These are phyloP conservation scores for Colletotrichum viniferum DNA, from an alignment of 2,329 filamentous ascomycete genomes.

Conservation along the genomic window DNA sequence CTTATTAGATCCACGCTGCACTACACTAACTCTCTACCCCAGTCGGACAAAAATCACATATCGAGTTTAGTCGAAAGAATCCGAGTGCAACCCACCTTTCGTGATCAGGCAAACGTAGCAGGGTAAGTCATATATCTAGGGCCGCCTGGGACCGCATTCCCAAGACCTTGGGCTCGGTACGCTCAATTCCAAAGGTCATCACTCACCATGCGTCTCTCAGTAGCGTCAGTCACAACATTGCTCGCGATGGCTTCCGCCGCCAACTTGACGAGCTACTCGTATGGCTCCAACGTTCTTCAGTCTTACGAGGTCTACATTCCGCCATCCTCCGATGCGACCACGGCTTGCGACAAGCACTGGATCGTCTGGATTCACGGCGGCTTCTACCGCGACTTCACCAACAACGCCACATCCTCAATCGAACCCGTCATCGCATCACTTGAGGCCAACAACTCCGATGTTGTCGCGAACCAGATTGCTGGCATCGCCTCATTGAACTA, in stretches of 20 bases:
- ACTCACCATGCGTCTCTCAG: background rate
- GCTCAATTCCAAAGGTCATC: background rate
- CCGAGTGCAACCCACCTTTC: background rate
- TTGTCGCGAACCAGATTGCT: background rate
- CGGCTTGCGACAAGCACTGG: conserved; percentile 4
- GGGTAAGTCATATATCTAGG: background rate
- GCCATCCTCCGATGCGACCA: background rate
- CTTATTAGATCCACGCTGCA: background rate
- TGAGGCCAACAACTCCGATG: background rate
- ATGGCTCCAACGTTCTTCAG: conserved; percentile 5
- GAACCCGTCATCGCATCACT: background rate
- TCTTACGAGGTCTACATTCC: conserved; percentile 6
- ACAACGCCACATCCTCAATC: conserved; percentile 1
- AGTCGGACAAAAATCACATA: background rate
- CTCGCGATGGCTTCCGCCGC: background rate
- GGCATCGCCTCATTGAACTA: conserved; percentile 11
- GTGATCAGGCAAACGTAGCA: background rate
- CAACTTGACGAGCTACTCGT: background rate
- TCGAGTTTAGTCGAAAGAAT: background rate
- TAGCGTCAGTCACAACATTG: background rate
- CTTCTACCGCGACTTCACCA: conserved; percentile 13
- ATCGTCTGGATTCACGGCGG: conserved; percentile 8
- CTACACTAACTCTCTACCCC: background rate
- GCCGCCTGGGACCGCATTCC: background rate
- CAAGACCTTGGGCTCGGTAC: background rate